These are phyloP conservation scores for Ascochyta viciae-villosae DNA, from an alignment of 2,329 filamentous ascomycete species.

Conservation along the genomic window DNA sequence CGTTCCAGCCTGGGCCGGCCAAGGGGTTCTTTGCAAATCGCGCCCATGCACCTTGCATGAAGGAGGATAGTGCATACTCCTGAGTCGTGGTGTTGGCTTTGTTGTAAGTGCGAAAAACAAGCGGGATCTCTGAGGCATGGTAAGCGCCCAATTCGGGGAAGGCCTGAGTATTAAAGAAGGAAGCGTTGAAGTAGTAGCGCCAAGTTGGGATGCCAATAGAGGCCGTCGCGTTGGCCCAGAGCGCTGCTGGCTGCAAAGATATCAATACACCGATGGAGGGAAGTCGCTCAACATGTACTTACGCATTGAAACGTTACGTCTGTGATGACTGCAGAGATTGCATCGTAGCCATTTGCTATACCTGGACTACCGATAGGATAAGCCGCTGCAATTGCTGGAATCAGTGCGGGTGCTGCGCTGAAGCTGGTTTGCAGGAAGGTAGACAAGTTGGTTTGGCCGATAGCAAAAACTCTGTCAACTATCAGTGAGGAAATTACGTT, in stretches of 20 bases:
- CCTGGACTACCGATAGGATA: constrained; percentile 30
- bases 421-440: constrained; percentile 28
- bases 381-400: constrained; percentile 24
- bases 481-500: background rate
- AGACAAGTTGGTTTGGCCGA: constrained; percentile 26
- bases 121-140: constrained; percentile 33
- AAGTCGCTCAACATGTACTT: background rate
- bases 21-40: constrained; percentile 37
- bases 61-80: constrained; percentile 25
- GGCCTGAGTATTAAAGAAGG: constrained; percentile 32
- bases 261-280: background rate
- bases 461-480: constrained; percentile 21
- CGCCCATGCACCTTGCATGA: constrained; percentile 36
- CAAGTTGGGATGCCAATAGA: constrained; percentile 31
- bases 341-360: constrained; percentile 26
- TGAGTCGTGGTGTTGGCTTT: constrained; percentile 25
- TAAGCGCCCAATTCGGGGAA: constrained; percentile 25
- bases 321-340: constrained; percentile 24
- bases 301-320: constrained; percentile 31
- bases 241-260: constrained; percentile 18
- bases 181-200: constrained; percentile 42
- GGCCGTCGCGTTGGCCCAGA: constrained; percentile 34
- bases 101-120: constrained; percentile 34
- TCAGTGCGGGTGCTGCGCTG: constrained; percentile 17
- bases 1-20: constrained; percentile 35